These are phyloP conservation scores for Neltuma alba DNA, from an alignment of 306 rosid genomes.

Conservation along the genomic window DNA sequence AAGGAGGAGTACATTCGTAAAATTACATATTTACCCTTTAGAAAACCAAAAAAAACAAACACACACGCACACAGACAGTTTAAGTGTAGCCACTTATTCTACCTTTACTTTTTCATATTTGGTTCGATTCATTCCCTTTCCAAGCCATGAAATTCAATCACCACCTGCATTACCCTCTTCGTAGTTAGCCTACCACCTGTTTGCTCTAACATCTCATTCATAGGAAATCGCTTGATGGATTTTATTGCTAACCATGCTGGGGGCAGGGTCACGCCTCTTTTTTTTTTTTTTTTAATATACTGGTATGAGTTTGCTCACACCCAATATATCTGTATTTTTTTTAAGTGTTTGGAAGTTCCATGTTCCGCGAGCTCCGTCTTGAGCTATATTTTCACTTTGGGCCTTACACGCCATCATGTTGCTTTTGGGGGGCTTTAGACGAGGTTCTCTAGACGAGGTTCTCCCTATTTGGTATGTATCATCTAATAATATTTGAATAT, in stretches of 20 bases:
- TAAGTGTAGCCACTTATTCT: not conserved
- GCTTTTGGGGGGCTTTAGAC: too few species aligned
- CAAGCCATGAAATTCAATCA: slow-evolving; percentile 55
- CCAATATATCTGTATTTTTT: slow-evolving; percentile 60
- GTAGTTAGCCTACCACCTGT: slow-evolving; percentile 5
- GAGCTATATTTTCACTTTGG: too few species aligned
- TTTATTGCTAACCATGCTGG: slow-evolving; percentile 77
- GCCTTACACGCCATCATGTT: too few species aligned
- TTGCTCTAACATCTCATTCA: slow-evolving; percentile 18
- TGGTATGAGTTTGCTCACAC: slow-evolving; percentile 26
- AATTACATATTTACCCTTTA: not conserved
- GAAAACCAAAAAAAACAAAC: too few species aligned
- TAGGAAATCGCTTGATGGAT: slow-evolving; percentile 23
- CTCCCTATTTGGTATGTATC: too few species aligned
- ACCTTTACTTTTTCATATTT: slow-evolving; percentile 38
- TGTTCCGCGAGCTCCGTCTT: too few species aligned
- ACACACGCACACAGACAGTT: too few species aligned
- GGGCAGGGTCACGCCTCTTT: slow-evolving; percentile 61
- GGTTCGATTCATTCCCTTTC: slow-evolving; percentile 53
- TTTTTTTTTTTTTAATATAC: too few species aligned
- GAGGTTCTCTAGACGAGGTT: too few species aligned
- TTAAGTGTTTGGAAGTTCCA: slow-evolving; percentile 84
- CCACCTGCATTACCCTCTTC: slow-evolving; percentile 42
- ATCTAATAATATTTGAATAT: too few species aligned
- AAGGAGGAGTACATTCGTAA: not conserved